Base-by-base conservation (phyloP, 176 grass and related monocot genomes). In the Carex scoparia region DNA sequence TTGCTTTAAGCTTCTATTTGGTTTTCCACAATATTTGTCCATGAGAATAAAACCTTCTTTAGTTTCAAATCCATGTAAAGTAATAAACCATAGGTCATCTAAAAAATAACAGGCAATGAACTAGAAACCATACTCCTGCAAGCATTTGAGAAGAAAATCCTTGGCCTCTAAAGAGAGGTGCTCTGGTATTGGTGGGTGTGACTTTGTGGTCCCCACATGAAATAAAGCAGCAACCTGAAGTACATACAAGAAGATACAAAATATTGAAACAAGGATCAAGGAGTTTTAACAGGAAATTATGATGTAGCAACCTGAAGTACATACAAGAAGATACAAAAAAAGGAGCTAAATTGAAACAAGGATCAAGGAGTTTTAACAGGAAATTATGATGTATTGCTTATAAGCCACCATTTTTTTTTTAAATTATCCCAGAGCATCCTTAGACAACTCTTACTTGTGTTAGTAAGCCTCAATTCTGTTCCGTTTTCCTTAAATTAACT, bases 111-210 rank as follows among this genome's bases (percentile, higher is more conserved):
- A 76, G 65, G 78, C 48, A 82, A 77, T 61, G 74, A 27, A 14
- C 66, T 69, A 69, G 23, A 53, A 81, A 30, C 48, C 93, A 91
- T 99, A 99, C 96, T 99, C 87, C 67, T 95, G 96, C 85, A 99
- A 90, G 90, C 96, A 99, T 88, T 99, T 99, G 60, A 95, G 81
- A 63, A 99, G 90, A 90, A 99, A 99, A 91, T 99, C 91, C 88
- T 95, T 95, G 35, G 93, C 93, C 86, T 95, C 93, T 61, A 57
- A 88, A 0, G 96, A 99, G 58, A 99, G 80, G 86, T 99, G 96
- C 69, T 99, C 96, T 85, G 96, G 96, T 87, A 99, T 99, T 79
- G 93, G 96, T 61, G 96, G 96, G 82, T 99, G 96, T 62, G 96
- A 95, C 69, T 99, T 95, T 84, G 96, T 99, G 53, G 91, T 95